Conservation (phyloP, 306 rosid genomes). For the Cyamopsis tetragonoloba region DNA sequence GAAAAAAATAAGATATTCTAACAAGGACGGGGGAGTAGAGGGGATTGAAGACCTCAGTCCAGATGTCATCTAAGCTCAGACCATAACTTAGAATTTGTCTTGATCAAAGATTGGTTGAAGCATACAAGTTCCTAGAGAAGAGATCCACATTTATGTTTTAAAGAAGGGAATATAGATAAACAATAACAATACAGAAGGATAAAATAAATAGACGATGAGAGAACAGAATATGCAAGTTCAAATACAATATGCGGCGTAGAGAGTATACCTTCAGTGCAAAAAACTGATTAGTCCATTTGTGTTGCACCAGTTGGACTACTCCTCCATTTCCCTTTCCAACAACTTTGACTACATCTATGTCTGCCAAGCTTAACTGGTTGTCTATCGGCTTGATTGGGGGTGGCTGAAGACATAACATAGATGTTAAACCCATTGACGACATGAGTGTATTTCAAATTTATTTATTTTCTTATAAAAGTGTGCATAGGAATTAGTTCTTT, state of each 20-base stretch:
- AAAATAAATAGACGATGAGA: neutral
- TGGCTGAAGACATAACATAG: conserved; percentile 52
- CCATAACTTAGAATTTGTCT: neutral
- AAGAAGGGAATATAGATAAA: conserved; percentile 8
- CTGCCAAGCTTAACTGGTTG: conserved; percentile 70
- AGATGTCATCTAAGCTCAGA: neutral
- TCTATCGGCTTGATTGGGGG: conserved; percentile 87
- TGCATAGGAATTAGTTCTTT: neutral
- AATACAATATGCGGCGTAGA: conserved; percentile 1
- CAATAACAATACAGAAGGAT: neutral
- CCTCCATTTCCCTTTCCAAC: conserved; percentile 97
- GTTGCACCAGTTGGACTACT: conserved; percentile 89
- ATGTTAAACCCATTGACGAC: conserved; percentile 28
- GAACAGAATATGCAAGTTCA: neutral
- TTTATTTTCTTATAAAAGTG: conserved; percentile 5
- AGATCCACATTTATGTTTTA: neutral
- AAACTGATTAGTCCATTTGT: conserved; percentile 98
- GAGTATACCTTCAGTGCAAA: conserved; percentile 89
- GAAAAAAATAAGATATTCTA: neutral
- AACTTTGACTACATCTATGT: conserved; percentile 73
- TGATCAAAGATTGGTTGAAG: conserved; percentile 3
- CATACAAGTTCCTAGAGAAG: neutral
- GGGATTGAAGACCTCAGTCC: neutral
- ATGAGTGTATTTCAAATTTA: no score
- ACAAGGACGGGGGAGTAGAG: neutral